Conservation (phyloP, 768 basidiomycete genomes). For the Serendipita sp. region DNA sequence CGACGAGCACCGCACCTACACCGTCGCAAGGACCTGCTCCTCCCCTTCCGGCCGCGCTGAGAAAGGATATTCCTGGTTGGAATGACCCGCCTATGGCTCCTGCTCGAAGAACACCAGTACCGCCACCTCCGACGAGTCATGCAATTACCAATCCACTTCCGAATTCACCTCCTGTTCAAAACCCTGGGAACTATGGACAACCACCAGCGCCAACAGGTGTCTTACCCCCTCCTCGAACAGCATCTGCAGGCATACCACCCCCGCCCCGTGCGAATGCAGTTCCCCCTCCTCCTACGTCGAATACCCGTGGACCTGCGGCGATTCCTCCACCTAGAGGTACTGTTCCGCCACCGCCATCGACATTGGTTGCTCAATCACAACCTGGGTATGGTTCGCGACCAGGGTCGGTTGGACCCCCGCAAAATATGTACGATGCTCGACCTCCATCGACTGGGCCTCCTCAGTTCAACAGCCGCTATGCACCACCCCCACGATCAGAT, state of each 20-base stretch:
- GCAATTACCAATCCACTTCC: slow-evolving; percentile 86
- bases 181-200: slow-evolving; percentile 27
- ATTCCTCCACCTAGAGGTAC: slow-evolving; percentile 16
- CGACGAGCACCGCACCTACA: slow-evolving; percentile 20
- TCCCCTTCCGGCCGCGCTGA: slow-evolving; percentile 20
- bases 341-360: slow-evolving; percentile 5
- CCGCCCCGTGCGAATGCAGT: slow-evolving; percentile 25
- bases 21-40: slow-evolving; percentile 35
- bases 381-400: not conserved
- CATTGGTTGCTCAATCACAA: not conserved
- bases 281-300: slow-evolving; percentile 20
- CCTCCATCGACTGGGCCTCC: slow-evolving; percentile 2
- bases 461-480: not conserved
- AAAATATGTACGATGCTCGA: slow-evolving; percentile 4
- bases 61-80: slow-evolving; percentile 60
- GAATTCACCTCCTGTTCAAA: slow-evolving; percentile 26
- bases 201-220: slow-evolving; percentile 12
- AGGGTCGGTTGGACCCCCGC: not conserved
- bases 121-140: slow-evolving; percentile 30
- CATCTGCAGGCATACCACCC: slow-evolving; percentile 17
- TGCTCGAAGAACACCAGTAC: slow-evolving; percentile 34
- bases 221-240: slow-evolving; percentile 17
- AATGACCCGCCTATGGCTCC: slow-evolving; percentile 64
- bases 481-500: not conserved
- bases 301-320: slow-evolving; percentile 15